A percentile compares a stretch with the other conserved stretches of the same genome.
These are phyloP conservation scores for Alternaria sp. DNA, from an alignment of 2,329 filamentous ascomycete species.

Conservation along the genomic window DNA sequence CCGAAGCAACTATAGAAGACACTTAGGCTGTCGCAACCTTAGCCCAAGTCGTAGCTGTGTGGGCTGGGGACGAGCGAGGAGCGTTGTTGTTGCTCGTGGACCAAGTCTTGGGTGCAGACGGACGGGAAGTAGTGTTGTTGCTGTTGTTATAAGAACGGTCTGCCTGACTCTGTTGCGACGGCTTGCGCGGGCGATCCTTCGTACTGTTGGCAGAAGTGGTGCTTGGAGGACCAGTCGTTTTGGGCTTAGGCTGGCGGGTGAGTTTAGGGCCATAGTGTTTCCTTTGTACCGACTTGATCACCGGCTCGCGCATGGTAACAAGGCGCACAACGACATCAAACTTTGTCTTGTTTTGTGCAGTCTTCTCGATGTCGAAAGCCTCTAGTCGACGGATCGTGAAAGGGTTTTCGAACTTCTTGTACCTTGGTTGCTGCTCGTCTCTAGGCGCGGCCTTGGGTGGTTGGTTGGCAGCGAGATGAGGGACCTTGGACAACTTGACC, in stretches of 20 bases:
- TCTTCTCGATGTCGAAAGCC: constrained; percentile 36
- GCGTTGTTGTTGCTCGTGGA: constrained; percentile 26
- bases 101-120: constrained; percentile 40
- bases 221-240: constrained; percentile 33
- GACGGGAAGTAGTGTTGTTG: constrained; percentile 25
- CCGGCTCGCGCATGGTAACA: constrained; percentile 32
- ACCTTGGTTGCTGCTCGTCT: constrained; percentile 30
- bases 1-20: background rate
- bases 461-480: constrained; percentile 46
- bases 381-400: constrained; percentile 39
- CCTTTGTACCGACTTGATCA: constrained; percentile 42
- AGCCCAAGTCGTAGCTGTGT: constrained; percentile 32
- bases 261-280: constrained; percentile 33
- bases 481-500: constrained; percentile 42
- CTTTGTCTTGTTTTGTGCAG: constrained; percentile 26
- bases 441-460: constrained; percentile 33
- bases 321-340: constrained; percentile 42
- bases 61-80: constrained; percentile 29
- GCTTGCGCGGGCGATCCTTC: constrained; percentile 43
- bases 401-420: constrained; percentile 40
- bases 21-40: constrained; percentile 36
- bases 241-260: constrained; percentile 33
- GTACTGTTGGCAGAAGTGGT: constrained; percentile 24
- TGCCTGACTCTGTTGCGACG: constrained; percentile 40
- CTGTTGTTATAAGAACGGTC: constrained; percentile 35